Evolutionary conservation across 495 filamentous ascomycete genomes (phyloP).

Genomic region (Thozetella sp.): DNA sequence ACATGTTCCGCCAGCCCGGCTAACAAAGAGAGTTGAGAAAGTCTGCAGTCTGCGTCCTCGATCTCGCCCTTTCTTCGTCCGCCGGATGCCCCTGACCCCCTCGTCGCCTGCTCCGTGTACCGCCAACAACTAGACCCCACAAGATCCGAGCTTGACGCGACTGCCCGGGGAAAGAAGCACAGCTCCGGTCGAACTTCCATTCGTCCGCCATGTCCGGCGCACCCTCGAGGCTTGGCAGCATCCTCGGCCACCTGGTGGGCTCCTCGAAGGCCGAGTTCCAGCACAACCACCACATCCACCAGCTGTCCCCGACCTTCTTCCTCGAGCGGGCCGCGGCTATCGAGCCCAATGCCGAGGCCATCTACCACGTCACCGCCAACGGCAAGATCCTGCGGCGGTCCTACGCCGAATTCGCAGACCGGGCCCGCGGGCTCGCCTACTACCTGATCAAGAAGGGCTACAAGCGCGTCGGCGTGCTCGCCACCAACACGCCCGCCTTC

Average conservation of each 20-base stretch:
- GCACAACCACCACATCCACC: constrained; percentile 67
- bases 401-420: constrained; percentile 81
- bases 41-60: neutral
- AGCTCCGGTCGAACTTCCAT: neutral
- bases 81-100: neutral
- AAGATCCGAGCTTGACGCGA: neutral
- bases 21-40: neutral
- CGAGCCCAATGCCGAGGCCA: constrained; percentile 85
- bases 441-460: constrained; percentile 73
- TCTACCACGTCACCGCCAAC: constrained; percentile 87
- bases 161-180: neutral
- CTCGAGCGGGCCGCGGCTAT: constrained; percentile 85
- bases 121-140: neutral
- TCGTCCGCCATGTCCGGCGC: constrained; percentile 41
- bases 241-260: constrained; percentile 64
- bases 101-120: neutral
- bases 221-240: constrained; percentile 48
- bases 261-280: constrained; percentile 28
- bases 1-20: neutral
- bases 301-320: constrained; percentile 87
- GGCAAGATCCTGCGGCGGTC: constrained; percentile 67
- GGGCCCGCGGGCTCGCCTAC: constrained; percentile 84
- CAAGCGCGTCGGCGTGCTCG: constrained; percentile 77
- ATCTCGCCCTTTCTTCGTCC: neutral
- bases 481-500: constrained; percentile 93